Percentiles rank a stretch among this genome's conserved stretches.
Evolutionary conservation across 2,329 filamentous ascomycete genomes (phyloP).

Genomic region (Neofusicoccum sp.): DNA sequence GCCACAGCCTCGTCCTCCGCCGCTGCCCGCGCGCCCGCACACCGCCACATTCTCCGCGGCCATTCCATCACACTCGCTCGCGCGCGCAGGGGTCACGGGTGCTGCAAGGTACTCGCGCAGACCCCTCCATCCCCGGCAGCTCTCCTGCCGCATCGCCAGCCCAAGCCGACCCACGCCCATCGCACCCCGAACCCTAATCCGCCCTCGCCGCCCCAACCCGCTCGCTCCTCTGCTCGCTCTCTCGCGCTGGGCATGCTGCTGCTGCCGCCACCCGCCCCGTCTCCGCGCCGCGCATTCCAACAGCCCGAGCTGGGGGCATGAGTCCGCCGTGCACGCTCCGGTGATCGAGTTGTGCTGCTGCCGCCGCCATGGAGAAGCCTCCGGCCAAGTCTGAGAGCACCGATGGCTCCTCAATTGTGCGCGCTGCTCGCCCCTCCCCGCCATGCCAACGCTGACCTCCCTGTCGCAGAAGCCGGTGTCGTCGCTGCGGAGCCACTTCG

Average conservation of each 20-base stretch:
- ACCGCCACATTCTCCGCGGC: slow-evolving; percentile 15
- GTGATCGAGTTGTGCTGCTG: slow-evolving; percentile 3
- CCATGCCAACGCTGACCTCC: slow-evolving; percentile 22
- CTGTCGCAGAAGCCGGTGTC: slow-evolving; percentile 70
- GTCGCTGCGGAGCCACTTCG: slow-evolving; percentile 76
- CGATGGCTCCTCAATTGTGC: slow-evolving; percentile 74
- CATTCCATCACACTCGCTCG: slow-evolving; percentile 12
- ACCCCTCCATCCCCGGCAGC: slow-evolving; percentile 17
- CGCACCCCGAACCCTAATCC: slow-evolving; percentile 8
- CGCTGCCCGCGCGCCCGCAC: slow-evolving; percentile 14
- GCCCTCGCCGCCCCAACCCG: not conserved
- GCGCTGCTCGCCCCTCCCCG: slow-evolving; percentile 29
- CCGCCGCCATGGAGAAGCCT: slow-evolving; percentile 32
- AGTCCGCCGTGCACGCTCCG: not conserved
- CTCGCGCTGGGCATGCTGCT: slow-evolving; percentile 17
- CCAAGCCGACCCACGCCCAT: slow-evolving; percentile 14
- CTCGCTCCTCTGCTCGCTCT: not conserved
- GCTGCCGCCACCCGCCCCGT: not conserved
- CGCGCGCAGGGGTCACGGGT: slow-evolving; percentile 12
- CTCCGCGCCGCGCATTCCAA: slow-evolving; percentile 13
- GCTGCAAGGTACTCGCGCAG: slow-evolving; percentile 17
- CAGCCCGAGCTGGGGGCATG: slow-evolving; percentile 13
- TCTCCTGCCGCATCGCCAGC: slow-evolving; percentile 16
- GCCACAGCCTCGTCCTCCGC: not conserved
- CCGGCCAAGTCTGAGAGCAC: slow-evolving; percentile 54